phyloP scores from a whole-genome alignment of 2,329 filamentous ascomycete genomes.

The Pseudogymnoascus sp. region DNA sequence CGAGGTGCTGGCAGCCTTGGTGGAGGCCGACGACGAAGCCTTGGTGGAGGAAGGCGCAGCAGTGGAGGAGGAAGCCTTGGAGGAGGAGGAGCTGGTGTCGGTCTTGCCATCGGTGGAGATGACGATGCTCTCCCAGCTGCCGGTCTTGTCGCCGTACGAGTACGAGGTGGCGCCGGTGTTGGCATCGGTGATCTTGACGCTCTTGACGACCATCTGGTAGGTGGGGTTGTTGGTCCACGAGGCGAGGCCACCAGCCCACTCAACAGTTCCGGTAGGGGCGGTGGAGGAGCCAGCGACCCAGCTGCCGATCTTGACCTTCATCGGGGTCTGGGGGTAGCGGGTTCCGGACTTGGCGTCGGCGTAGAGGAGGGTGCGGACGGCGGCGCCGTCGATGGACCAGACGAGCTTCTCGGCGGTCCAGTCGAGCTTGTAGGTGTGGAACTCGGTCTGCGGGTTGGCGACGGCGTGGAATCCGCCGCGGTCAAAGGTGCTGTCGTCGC shows the following conservation, averaged over 20 bases:
- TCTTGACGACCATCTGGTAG: conserved; percentile 43
- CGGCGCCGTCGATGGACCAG: conserved; percentile 49
- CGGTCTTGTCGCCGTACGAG: conserved; percentile 40
- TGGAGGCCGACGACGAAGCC: conserved; percentile 10
- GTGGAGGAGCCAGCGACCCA: conserved; percentile 43
- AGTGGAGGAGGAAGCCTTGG: conserved; percentile 6
- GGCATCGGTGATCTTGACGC: conserved; percentile 43
- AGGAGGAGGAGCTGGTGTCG: neutral
- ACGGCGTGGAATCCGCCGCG: conserved; percentile 34
- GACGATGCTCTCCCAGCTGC: conserved; percentile 39
- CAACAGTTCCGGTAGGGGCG: conserved; percentile 47
- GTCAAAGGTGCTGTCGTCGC: conserved; percentile 43
- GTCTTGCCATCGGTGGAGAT: conserved; percentile 11
- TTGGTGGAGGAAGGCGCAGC: conserved; percentile 8
- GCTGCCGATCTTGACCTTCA: conserved; percentile 55
- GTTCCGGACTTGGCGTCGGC: conserved; percentile 39
- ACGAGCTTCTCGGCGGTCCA: conserved; percentile 52
- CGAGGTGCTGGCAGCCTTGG: conserved; percentile 5
- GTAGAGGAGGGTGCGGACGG: conserved; percentile 39
- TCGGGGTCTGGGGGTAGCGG: conserved; percentile 62
- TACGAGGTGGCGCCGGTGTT: conserved; percentile 40
- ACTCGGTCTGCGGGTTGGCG: conserved; percentile 30
- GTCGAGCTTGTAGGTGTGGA: conserved; percentile 59
- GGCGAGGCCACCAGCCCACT: conserved; percentile 57
- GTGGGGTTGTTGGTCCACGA: conserved; percentile 35